Base-by-base conservation (phyloP, 1,284 basidiomycete genomes). In the Porogramme epimiltina region DNA sequence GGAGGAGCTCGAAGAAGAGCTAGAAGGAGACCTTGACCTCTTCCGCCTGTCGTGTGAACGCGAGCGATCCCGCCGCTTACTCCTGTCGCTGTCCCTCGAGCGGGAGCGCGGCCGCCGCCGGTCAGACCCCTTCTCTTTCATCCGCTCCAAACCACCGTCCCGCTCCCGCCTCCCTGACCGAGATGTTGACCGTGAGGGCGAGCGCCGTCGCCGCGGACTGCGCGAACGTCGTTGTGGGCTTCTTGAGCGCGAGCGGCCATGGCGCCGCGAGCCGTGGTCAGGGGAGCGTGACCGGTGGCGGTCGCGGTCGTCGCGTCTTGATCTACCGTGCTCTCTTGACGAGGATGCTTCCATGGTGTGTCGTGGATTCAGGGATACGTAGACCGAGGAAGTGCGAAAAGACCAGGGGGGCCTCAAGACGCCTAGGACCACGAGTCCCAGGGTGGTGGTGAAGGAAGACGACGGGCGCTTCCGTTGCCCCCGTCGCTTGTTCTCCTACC, bases 1-100 rank as follows among this genome's bases (percentile, higher is more conserved):
- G 60, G 64, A 64, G 2, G 70, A 68, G 54, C 65, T 66, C 18
- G 70, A 70, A 3, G 54, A 37, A 2, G 44, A 45, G 15, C 23
- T 59, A 4, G 44, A 45, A 24, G n/a, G 60, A 4, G 72, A 69
- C 33, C 66, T 61, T 34, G 75, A 73, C 34, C 66, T 66, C 51
- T 68, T 58, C 55, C 70, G 51, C 54, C 64, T 58, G 55, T 68
- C 55, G 47, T 60, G 55, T 16, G 62, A 65, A 23, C 61, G 48
- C 8, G 62, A 66, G 24, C 59, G 51, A 13, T 62, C 49, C 28
- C 51, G 54, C 16, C 51, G 45, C 19, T 53, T 53, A 19, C 52
- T 50, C 37, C 55, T 51, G 25, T 51, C 56, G n/a, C 47, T 51
- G 42, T 53, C 59, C 25, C 51, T 51, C 9, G 63, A 65, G n/a